Evolutionary conservation across 352 stramenopile species (phyloP), one percentile per base, ranked within the genome.

Genomic region (Phytophthora colocasiae): DNA sequence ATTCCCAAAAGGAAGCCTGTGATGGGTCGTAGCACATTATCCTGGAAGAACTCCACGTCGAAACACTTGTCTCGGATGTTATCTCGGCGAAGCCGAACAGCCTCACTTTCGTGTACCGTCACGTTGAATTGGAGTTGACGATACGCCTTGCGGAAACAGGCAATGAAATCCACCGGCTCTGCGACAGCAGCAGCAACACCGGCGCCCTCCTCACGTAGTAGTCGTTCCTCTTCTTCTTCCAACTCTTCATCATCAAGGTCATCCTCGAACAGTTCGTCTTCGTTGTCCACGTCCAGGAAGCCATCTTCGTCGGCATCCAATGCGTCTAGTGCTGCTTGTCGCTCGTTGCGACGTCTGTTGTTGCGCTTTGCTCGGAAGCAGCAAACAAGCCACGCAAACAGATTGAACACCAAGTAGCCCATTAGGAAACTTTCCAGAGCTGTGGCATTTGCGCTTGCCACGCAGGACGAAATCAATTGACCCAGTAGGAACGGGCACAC

Each of bases 341-440:
- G 58, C 17, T 69, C 58, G 9, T 78, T 70, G 34, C 72, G 73
- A 26, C 78, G 79, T 51, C 77, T 76, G 17, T 78, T 75, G 38
- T 76, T 82, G 22, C 71, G 40, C 46, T 80, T 87, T 27, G 76
- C 57, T 19, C 66, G 78, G 55, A 95, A 91, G 46, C 82, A 92
- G 66, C 87, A 96, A 8, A 93, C 63, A 46, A 92, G 63, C 87
- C 87, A 96, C 24, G 71, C 74, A 19, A 77, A 73, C 15, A 92
- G 27, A 70, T 96, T 93, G 48, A 92, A 81, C 10, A 83, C 41
- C 45, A 94, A 72, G 53, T 91, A 95, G 11, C 88, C 88, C 68
- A 92, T 78, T 65, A 87, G 80, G 39, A 92, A 91, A n/a, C 72
- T 85, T 63, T 93, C 85, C 32, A 85, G 63, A 49, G 68, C 72